Evolutionary conservation across 306 rosid genomes (phyloP), one percentile per base, ranked within the genome.

Genomic region (Vigna trinervia): DNA sequence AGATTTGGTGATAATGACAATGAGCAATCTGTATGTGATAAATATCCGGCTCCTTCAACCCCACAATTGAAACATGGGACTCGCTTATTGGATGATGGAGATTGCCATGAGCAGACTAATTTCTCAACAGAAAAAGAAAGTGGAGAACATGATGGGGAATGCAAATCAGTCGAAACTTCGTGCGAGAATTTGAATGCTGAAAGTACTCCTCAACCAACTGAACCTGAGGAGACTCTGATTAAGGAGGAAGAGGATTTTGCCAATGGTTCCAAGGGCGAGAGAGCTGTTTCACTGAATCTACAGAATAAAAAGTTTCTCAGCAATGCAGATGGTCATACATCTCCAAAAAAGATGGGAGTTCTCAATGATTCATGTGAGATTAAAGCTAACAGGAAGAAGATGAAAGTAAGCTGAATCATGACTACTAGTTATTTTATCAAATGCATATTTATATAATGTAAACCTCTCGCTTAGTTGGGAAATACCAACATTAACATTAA

Each of bases 11-110:
- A 84, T 70, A 73, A 81, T 46, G 89, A 83, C 34, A 73, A 68
- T 8, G 92, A 92, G 68, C 93, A 78, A 12, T 86, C 87, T 23
- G 96, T 85, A 51, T 87, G 87, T 65, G 97, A 95, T 77, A 90
- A 88, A 88, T 96, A 89, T 78, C 98, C 99, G 2, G 98, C 99
- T 82, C 99, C 99, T 70, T 96, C 98, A 38, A 96, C 96, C 45
- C 99, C 98, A 13, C 99, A 96, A 69, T 84, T 91, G 67, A 84
- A 90, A 59, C 98, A 90, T 8, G 99, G 91, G 26, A 81, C 81
- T n/a, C 76, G 97, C 62, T 82, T 87, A 77, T 71, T 91, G 63
- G 96, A 89, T 75, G 96, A 89, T 81, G 92, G 94, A 9, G 99
- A 92, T 86, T 91, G 94, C 88, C 97, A 88, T 62, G 97, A 96